A percentile compares a stretch with the other conserved stretches of the same genome.
Evolutionary conservation across 495 filamentous ascomycete genomes (phyloP).

Genomic region (Amniculicola lignicola): DNA sequence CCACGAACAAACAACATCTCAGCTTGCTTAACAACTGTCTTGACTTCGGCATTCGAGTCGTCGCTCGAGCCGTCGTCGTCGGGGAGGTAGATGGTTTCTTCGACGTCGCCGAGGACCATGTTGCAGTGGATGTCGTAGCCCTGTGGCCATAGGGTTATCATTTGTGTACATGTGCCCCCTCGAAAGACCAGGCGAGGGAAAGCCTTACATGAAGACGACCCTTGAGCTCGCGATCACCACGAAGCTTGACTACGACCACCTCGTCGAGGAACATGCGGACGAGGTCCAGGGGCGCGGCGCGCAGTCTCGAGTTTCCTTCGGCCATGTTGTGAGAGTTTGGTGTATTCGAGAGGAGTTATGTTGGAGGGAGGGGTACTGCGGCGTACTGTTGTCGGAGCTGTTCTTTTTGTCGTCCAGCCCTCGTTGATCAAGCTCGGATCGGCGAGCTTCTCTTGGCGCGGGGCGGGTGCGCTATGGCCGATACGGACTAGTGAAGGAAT

Average conservation of each 20-base stretch:
- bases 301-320: conserved; percentile 44
- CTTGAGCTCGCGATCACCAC: conserved; percentile 93
- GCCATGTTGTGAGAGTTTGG: conserved; percentile 67
- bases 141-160: conserved; percentile 46
- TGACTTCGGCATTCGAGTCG: conserved; percentile 52
- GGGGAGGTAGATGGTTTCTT: conserved; percentile 92
- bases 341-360: background rate
- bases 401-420: too few species aligned
- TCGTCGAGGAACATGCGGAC: conserved; percentile 93
- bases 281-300: conserved; percentile 81
- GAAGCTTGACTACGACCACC: conserved; percentile 92
- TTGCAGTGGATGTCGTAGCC: conserved; percentile 99
- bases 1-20: conserved; percentile 99
- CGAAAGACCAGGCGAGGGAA: too few species aligned
- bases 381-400: background rate
- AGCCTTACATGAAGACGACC: conserved; percentile 81
- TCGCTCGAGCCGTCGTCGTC: conserved; percentile 81
- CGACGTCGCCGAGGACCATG: conserved; percentile 92
- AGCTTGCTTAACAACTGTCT: conserved; percentile 89
- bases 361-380: background rate
- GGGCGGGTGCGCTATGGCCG: too few species aligned
- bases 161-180: background rate
- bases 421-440: too few species aligned
- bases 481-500: too few species aligned
- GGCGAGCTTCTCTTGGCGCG: too few species aligned